phyloP scores from a whole-genome alignment of 2,329 filamentous ascomycete genomes.

The Cercospora sesami region DNA sequence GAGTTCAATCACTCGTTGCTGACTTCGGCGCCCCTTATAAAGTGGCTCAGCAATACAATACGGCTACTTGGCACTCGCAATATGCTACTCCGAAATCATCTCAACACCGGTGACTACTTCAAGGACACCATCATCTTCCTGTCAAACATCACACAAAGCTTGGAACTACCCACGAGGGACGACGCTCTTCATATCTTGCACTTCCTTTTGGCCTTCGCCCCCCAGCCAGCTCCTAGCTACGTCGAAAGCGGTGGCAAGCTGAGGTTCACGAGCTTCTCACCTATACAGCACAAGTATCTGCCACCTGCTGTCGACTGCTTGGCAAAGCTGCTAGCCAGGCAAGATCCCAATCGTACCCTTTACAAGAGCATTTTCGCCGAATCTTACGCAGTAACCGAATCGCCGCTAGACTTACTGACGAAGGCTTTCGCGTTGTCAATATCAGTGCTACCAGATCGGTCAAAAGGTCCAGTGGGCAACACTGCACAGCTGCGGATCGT shows the following conservation, averaged over 20 bases:
- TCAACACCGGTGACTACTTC: conserved; percentile 93
- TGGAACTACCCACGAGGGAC: conserved; percentile 81
- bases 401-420: conserved; percentile 78
- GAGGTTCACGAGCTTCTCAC: conserved; percentile 79
- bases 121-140: conserved; percentile 89
- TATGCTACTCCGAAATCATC: conserved; percentile 76
- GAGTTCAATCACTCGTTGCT: conserved; percentile 74
- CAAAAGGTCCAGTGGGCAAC: conserved; percentile 53
- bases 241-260: conserved; percentile 47
- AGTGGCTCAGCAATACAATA: conserved; percentile 80
- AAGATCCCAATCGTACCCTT: conserved; percentile 85
- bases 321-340: conserved; percentile 86
- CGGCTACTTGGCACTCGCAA: conserved; percentile 85
- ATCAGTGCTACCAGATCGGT: conserved; percentile 75
- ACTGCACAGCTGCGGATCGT: conserved; percentile 60
- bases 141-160: conserved; percentile 75
- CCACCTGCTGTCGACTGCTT: conserved; percentile 86
- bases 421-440: conserved; percentile 84
- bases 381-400: conserved; percentile 48
- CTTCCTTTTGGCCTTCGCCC: conserved; percentile 88
- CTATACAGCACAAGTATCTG: conserved; percentile 79
- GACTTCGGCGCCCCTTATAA: conserved; percentile 74
- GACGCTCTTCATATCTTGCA: conserved; percentile 84
- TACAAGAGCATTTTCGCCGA: conserved; percentile 79
- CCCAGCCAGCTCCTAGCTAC: conserved; percentile 67